Base-by-base conservation (phyloP, 139 green algal genomes). In the Pedinophyceae sp. region DNA sequence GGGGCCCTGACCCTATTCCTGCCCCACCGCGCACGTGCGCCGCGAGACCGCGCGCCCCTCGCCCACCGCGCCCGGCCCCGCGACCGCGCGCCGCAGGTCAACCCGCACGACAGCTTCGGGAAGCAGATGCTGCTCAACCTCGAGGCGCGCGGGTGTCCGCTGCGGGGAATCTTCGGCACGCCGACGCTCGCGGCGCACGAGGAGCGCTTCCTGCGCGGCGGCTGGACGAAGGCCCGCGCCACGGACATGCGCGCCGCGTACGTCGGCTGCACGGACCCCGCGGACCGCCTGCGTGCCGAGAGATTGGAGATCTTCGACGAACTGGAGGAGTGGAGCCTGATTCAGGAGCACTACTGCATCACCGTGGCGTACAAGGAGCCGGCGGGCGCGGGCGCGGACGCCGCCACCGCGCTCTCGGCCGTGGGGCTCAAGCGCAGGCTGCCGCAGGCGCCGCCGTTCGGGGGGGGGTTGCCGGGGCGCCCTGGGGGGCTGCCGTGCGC, bases 241-340 rank as follows among this genome's bases (percentile, higher is more conserved):
- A 28, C 53, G 26, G 70, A 77, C 57, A 86, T 94, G 81, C 64
- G 84, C 59, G 58, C 59, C 5, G 62, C 94, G 15, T 94, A 93
- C 66, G 64, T 57, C 25, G 19, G 49, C 20, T 56, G 64, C 48
- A 48, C 86, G 17, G 70, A 84, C 57, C 54, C 63, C 1, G 30
- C 25, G 5, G 78, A 89, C 18, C 61, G 30, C 48, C 18, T 43
- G 43, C 58, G 67, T 2, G 63, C 73, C n/a, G 68, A 85, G 62
- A 56, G 67, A 47, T 55, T 87, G 28, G 71, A 88, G 60, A 59
- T 85, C 6, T 87, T 96, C 61, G 88, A 96, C 48, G 88, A 96
- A 67, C 80, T 94, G 66, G 88, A 96, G 63, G 88, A 96, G 67
- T 96, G 88, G 88, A 72, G 89, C 60, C 70, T 96, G 54, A 86